Evolutionary conservation across 2,329 filamentous ascomycete genomes (phyloP).

Genomic region (Monosporascus cannonballus): DNA sequence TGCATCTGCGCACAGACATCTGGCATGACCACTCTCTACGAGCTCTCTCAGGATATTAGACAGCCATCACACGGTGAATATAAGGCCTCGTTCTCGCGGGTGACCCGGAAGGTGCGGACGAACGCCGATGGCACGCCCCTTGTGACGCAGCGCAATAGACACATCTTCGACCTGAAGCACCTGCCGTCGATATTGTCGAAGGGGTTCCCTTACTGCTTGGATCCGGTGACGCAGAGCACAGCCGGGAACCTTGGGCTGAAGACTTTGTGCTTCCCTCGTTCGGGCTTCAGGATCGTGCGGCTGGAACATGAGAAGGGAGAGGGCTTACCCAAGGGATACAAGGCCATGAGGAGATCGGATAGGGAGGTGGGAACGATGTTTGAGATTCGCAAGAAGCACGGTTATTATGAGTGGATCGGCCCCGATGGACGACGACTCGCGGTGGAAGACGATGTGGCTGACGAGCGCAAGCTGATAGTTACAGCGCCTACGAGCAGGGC

Average conservation of each 20-base stretch:
- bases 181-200: constrained; percentile 14
- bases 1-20: constrained; percentile 15
- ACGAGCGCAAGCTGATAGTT: constrained; percentile 9
- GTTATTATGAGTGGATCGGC: constrained; percentile 15
- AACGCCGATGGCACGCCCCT: constrained; percentile 9
- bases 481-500: constrained; percentile 8
- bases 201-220: constrained; percentile 15
- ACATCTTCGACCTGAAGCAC: constrained; percentile 18
- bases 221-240: constrained; percentile 9
- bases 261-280: constrained; percentile 8
- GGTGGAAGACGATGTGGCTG: constrained; percentile 13
- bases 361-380: constrained; percentile 14
- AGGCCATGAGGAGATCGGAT: constrained; percentile 9
- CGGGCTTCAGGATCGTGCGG: constrained; percentile 11
- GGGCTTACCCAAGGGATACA: constrained; percentile 16
- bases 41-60: constrained; percentile 18
- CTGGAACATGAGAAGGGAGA: constrained; percentile 7
- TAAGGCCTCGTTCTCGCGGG: constrained; percentile 16
- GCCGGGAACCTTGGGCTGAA: constrained; percentile 13
- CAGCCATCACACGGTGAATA: constrained; percentile 10
- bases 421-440: constrained; percentile 12
- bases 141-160: constrained; percentile 9
- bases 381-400: constrained; percentile 9
- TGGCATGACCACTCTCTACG: constrained; percentile 13
- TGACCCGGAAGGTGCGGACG: constrained; percentile 10